Evolutionary conservation across 179 eudicot species (phyloP), one percentile per base, ranked within the genome.

Genomic region (Actinidia arguta): DNA sequence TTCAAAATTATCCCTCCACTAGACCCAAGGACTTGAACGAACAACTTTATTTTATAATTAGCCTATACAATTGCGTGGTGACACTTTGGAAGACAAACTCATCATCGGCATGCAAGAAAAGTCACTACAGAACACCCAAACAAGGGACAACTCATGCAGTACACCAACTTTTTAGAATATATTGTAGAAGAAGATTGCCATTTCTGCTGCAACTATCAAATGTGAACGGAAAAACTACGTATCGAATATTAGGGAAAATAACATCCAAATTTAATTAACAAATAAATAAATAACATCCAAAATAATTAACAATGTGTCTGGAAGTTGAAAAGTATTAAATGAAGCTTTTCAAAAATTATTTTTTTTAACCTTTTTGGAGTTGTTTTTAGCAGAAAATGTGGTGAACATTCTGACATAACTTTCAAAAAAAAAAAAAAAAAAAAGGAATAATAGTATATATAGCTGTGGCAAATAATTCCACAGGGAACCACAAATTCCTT

Each of bases 91-190:
- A n/a, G 67, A 58, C 51, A 76, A 58, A 76, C 68, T 20, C n/a
- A 58, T 63, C 47, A 27, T 63, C 25, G 58, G 73, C 81, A 64
- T 62, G 73, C 73, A 27, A 78, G 55, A 78, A 55, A 75, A 31
- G 79, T 36, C 78, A 31, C 55, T 39, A 13, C 6, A 27, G 9
- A n/a, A 24, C 52, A 13, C 78, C 51, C 58, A 58, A 76, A 39
- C 52, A 55, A 56, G 66, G 39, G 68, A 76, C 79, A 76, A 76
- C 68, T 42, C 79, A n/a, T 76, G 79, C 79, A 20, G 16, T 25
- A 17, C 17, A 54, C 44, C 52, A 25, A 31, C 46, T 25, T 48
- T 18, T 73, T 52, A 18, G 13, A 14, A 22, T 73, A n/a, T 14
- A 55, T 16, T n/a, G 13, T 68, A 68, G 27, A 68, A 39, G 22